Percentiles rank a stretch among this genome's conserved stretches.
Evolutionary conservation across 2,329 filamentous ascomycete species (phyloP).

Genomic region (Fusarium redolens): DNA sequence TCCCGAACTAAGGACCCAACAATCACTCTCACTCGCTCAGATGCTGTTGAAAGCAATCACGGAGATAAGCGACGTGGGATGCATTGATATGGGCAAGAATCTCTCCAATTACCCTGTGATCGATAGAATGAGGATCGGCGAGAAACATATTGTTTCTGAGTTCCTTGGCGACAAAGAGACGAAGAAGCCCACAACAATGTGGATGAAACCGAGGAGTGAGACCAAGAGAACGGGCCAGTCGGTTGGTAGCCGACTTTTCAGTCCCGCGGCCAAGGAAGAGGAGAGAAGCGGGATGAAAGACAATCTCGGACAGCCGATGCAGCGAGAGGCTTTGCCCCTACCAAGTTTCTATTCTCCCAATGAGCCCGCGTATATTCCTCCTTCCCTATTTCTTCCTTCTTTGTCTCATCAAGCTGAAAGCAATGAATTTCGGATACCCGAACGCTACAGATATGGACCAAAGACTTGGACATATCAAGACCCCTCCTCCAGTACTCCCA

Average conservation of each 20-base stretch:
- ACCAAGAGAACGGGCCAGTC: no score
- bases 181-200: background rate
- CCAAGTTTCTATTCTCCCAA: background rate
- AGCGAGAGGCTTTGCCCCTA: background rate
- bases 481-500: background rate
- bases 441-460: no score
- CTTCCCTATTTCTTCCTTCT: no score
- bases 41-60: background rate
- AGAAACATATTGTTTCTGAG: background rate
- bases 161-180: background rate
- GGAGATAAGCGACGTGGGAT: background rate
- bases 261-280: background rate
- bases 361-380: background rate
- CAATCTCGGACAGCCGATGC: rapidly evolving
- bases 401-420: background rate
- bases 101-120: no score
- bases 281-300: background rate
- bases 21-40: background rate
- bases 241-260: background rate
- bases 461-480: no score
- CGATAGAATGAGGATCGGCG: background rate
- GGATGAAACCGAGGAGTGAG: background rate
- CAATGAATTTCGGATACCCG: no score
- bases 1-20: background rate
- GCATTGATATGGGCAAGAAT: background rate